Conservation (phyloP, 169 alveolate species). For the Eimeria praecox region DNA sequence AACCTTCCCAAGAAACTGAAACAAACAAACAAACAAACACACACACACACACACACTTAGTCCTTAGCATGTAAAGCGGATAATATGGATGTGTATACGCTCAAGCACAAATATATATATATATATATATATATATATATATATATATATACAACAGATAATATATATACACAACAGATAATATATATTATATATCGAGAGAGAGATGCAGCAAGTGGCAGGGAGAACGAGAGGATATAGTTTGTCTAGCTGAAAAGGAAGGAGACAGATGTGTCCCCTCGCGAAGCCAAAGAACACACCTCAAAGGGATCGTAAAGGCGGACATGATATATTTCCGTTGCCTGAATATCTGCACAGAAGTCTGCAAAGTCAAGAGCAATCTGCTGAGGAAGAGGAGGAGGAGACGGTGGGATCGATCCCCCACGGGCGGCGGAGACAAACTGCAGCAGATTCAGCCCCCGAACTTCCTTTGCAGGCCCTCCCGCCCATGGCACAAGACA, state of each 20-base stretch:
- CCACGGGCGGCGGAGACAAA: slow-evolving; percentile 34
- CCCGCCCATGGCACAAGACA: slow-evolving; percentile 15
- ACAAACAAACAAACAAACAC: too few species aligned
- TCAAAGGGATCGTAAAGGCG: slow-evolving; percentile 55
- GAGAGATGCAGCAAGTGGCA: too few species aligned
- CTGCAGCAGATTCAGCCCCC: slow-evolving; percentile 30
- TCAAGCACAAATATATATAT: too few species aligned
- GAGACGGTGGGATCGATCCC: slow-evolving; percentile 17
- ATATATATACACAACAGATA: too few species aligned
- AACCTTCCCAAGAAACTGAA: slow-evolving; percentile 6
- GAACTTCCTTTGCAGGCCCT: slow-evolving; percentile 2
- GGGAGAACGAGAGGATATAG: background rate
- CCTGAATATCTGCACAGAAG: background rate
- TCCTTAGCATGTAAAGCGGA: too few species aligned
- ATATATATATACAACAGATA: background rate
- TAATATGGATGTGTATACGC: too few species aligned
- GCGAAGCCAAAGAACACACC: background rate
- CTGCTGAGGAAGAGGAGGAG: slow-evolving; percentile 33
- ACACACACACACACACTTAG: background rate
- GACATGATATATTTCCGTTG: slow-evolving; percentile 4
- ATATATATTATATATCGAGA: background rate
- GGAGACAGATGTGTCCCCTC: background rate
- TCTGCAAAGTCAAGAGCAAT: slow-evolving; percentile 6
- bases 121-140: too few species aligned
- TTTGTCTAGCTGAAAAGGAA: background rate